Evolutionary conservation across 768 basidiomycete genomes (phyloP).

Genomic region (Leccinellum rugosiceps): DNA sequence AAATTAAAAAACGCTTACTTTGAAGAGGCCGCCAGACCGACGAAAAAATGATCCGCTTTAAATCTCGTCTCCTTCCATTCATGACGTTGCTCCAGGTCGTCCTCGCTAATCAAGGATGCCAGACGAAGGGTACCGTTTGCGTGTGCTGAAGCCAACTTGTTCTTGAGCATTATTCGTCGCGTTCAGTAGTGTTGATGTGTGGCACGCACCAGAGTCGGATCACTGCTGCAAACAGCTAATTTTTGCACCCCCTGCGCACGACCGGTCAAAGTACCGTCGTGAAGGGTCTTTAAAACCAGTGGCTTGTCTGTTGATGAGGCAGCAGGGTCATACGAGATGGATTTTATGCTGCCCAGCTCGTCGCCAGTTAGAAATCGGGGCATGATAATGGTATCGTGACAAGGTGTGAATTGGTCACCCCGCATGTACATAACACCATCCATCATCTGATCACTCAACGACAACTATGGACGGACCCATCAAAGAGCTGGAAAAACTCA

Average conservation of each 20-base stretch:
- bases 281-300: conserved; percentile 30
- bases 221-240: conserved; percentile 32
- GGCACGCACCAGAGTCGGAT: conserved; percentile 39
- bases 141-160: conserved; percentile 63
- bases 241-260: conserved; percentile 39
- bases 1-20: conserved; percentile 38
- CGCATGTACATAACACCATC: not conserved
- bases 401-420: conserved; percentile 3
- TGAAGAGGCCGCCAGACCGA: conserved; percentile 54
- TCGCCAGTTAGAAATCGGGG: conserved; percentile 72
- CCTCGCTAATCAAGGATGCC: conserved; percentile 41
- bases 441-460: not conserved
- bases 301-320: conserved; percentile 33
- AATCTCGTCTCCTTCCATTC: conserved; percentile 68
- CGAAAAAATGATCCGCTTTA: conserved; percentile 48
- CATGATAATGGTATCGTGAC: conserved; percentile 42
- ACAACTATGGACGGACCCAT: conserved; percentile 64
- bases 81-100: conserved; percentile 36
- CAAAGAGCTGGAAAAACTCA: conserved; percentile 78
- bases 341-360: conserved; percentile 74
- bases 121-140: conserved; percentile 54
- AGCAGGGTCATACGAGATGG: conserved; percentile 42
- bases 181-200: conserved; percentile 9
- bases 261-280: conserved; percentile 32
- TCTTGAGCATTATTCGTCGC: conserved; percentile 35